These are phyloP conservation scores for Silene coronaria DNA, from an alignment of 179 eudicot genomes.

Conservation along the genomic window DNA sequence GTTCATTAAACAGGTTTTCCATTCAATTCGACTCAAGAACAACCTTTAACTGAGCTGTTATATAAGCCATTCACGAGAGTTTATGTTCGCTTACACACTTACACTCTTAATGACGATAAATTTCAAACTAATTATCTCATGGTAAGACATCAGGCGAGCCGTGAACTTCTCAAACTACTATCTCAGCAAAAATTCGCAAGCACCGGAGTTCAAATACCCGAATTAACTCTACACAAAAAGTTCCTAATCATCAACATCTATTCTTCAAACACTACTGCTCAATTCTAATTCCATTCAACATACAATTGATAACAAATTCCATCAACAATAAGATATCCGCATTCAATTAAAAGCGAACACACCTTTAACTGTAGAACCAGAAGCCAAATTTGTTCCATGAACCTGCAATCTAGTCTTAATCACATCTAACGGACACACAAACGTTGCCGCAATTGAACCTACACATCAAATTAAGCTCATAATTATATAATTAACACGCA, in stretches of 20 bases:
- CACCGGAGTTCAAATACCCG: neutral
- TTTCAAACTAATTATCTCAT: neutral
- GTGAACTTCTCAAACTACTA: neutral
- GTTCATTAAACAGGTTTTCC: neutral
- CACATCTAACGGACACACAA: slow-evolving; percentile 85
- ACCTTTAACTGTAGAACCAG: slow-evolving; percentile 55
- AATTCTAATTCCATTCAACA: neutral
- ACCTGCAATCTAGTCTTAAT: slow-evolving; percentile 90
- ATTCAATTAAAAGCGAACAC: neutral
- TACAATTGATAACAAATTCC: no score
- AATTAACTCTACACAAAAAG: neutral
- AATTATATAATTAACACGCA: neutral
- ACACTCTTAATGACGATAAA: neutral
- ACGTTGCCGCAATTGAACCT: slow-evolving; percentile 92
- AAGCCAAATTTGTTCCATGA: slow-evolving; percentile 51
- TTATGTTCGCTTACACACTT: neutral
- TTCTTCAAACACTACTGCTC: neutral
- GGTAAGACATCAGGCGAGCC: neutral
- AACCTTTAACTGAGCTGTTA: neutral
- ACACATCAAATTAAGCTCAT: slow-evolving; percentile 7
- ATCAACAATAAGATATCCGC: neutral
- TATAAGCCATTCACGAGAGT: neutral
- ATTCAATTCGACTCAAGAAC: no score
- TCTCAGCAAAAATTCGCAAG: neutral
- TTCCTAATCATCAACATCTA: neutral